These are phyloP conservation scores for Ajuga chamaepitys DNA, from an alignment of 257 asterid genomes.

Conservation along the genomic window DNA sequence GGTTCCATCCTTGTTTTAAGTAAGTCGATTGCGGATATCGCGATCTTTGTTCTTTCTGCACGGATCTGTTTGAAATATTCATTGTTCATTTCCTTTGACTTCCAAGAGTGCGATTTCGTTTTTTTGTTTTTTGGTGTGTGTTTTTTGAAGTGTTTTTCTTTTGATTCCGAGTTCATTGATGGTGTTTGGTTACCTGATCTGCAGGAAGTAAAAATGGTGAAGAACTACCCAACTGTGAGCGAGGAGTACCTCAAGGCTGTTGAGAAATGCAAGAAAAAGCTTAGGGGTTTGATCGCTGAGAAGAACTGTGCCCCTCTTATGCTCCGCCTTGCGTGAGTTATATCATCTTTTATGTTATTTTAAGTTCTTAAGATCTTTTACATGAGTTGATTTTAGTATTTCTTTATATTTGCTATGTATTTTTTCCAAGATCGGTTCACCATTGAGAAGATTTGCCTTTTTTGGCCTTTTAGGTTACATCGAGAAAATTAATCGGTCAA, in stretches of 20 bases:
- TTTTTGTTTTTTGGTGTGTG: not conserved
- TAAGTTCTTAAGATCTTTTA: no score
- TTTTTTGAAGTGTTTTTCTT: not conserved
- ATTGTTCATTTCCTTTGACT: conserved; percentile 13
- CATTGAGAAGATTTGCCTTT: not conserved
- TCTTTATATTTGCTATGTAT: not conserved
- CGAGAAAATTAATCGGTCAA: no score
- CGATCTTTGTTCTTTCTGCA: not conserved
- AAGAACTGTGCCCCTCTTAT: conserved; percentile 86
- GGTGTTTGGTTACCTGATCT: not conserved
- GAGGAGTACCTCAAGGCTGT: conserved; percentile 74
- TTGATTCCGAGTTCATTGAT: not conserved
- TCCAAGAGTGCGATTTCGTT: not conserved
- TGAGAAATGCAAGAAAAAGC: conserved; percentile 73
- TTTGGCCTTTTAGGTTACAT: not conserved
- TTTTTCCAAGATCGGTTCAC: not conserved
- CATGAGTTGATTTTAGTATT: not conserved
- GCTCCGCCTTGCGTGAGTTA: conserved; percentile 80
- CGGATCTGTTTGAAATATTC: not conserved
- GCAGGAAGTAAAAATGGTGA: conserved; percentile 49
- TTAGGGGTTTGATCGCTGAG: conserved; percentile 81
- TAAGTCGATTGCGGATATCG: conserved; percentile 3
- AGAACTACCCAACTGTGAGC: conserved; percentile 73
- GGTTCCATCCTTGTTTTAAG: conserved; percentile 15
- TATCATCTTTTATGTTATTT: not conserved